Percentiles rank a stretch among this genome's conserved stretches.
These are phyloP conservation scores for Hypocrella siamensis DNA, from an alignment of 2,329 filamentous ascomycete species.

Conservation along the genomic window DNA sequence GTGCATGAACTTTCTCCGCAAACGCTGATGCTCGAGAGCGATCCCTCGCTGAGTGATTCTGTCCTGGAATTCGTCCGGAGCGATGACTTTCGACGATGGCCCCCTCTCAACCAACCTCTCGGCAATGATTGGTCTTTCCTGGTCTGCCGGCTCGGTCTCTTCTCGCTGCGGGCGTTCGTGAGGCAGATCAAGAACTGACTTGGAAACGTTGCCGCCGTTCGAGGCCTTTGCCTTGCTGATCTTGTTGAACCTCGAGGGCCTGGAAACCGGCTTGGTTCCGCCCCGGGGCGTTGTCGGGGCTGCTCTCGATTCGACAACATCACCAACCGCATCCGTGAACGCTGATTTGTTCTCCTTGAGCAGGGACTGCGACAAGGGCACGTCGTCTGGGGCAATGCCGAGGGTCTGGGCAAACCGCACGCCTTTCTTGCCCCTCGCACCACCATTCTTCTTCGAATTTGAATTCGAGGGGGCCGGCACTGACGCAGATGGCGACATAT, in stretches of 20 bases:
- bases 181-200: slow-evolving; percentile 29
- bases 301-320: slow-evolving; percentile 32
- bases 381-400: slow-evolving; percentile 44
- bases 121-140: slow-evolving; percentile 40
- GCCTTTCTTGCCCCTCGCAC: slow-evolving; percentile 38
- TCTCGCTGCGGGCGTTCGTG: slow-evolving; percentile 21
- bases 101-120: slow-evolving; percentile 42
- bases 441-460: slow-evolving; percentile 13
- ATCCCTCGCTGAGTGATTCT: slow-evolving; percentile 60
- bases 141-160: slow-evolving; percentile 28
- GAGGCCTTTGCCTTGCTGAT: slow-evolving; percentile 11
- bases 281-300: slow-evolving; percentile 10
- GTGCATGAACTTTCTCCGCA: slow-evolving; percentile 71
- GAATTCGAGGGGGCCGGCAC: slow-evolving; percentile 14
- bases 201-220: slow-evolving; percentile 10
- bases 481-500: slow-evolving; percentile 7
- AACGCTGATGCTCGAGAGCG: slow-evolving; percentile 65
- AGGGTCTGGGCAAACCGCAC: slow-evolving; percentile 67
- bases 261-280: slow-evolving; percentile 21
- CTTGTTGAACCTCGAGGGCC: slow-evolving; percentile 37
- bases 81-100: slow-evolving; percentile 12
- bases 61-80: slow-evolving; percentile 53
- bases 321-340: slow-evolving; percentile 30
- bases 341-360: slow-evolving; percentile 13
- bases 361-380: slow-evolving; percentile 5